Conservation (phyloP, 78 protist genomes). For the Guillardia theta region DNA sequence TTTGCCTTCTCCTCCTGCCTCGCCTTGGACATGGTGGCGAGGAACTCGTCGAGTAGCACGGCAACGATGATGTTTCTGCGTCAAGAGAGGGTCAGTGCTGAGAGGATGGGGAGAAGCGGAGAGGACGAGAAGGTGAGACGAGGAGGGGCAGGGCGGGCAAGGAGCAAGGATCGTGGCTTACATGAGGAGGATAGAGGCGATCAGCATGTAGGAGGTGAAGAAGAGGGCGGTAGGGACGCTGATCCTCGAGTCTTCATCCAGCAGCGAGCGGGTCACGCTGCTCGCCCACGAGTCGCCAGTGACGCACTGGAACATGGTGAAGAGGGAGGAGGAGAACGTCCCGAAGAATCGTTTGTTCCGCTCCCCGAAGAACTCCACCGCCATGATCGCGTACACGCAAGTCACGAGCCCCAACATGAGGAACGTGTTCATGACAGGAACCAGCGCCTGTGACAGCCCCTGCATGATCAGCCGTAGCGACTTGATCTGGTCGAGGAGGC, state of each 20-base stretch:
- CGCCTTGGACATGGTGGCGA: too few species aligned
- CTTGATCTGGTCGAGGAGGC: background rate
- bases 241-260: background rate
- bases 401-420: background rate
- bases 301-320: conserved; percentile 12
- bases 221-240: background rate
- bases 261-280: background rate
- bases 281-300: background rate
- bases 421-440: background rate
- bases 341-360: background rate
- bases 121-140: too few species aligned
- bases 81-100: too few species aligned
- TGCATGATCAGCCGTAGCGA: background rate
- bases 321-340: background rate
- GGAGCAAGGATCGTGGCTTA: too few species aligned
- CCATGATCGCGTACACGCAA: background rate
- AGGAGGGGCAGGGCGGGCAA: too few species aligned
- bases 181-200: background rate
- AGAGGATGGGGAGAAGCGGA: too few species aligned
- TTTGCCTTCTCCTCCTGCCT: too few species aligned
- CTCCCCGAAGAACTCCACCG: background rate
- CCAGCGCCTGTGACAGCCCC: background rate
- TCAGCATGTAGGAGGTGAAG: background rate
- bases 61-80: background rate
- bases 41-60: too few species aligned